phyloP scores from a whole-genome alignment of 768 basidiomycete species.

The Pulveroboletus sp. region DNA sequence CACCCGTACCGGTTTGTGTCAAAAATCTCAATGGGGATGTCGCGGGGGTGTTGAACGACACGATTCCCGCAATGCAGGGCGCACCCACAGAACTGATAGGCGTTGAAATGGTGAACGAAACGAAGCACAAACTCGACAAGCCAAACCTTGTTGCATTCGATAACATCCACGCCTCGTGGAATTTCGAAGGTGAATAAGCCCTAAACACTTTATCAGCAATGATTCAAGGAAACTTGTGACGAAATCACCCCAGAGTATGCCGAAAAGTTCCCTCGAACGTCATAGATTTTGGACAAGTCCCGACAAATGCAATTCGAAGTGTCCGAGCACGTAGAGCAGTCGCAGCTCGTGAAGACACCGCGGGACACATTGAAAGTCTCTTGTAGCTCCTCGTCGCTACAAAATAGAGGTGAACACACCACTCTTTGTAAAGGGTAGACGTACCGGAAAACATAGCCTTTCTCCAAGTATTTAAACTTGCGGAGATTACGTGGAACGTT shows the following conservation, averaged over 20 bases:
- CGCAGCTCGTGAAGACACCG: conserved; percentile 42
- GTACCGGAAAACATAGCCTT: conserved; percentile 47
- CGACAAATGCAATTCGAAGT: conserved; percentile 48
- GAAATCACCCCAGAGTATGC: conserved; percentile 43
- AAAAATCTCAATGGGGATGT: conserved; percentile 62
- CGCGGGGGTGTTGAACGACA: conserved; percentile 57
- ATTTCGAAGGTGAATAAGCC: conserved; percentile 47
- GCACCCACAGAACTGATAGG: conserved; percentile 45
- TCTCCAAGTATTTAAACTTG: conserved; percentile 53
- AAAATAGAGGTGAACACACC: conserved; percentile 6
- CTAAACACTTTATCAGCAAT: conserved; percentile 29
- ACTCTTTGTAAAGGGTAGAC: not conserved
- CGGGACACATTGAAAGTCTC: conserved; percentile 23
- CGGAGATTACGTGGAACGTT: conserved; percentile 41
- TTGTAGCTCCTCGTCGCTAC: conserved; percentile 18
- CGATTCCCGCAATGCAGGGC: conserved; percentile 50
- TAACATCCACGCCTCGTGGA: conserved; percentile 45
- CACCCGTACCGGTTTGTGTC: conserved; percentile 59
- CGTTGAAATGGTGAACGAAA: not conserved
- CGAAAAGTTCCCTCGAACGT: conserved; percentile 27
- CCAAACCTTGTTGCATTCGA: conserved; percentile 65
- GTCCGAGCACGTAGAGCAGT: conserved; percentile 38
- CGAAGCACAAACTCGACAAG: not conserved
- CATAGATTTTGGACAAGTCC: conserved; percentile 37
- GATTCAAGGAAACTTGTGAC: not conserved